Conservation (phyloP, 1,284 basidiomycete species). For the Thecaphora frezii region DNA sequence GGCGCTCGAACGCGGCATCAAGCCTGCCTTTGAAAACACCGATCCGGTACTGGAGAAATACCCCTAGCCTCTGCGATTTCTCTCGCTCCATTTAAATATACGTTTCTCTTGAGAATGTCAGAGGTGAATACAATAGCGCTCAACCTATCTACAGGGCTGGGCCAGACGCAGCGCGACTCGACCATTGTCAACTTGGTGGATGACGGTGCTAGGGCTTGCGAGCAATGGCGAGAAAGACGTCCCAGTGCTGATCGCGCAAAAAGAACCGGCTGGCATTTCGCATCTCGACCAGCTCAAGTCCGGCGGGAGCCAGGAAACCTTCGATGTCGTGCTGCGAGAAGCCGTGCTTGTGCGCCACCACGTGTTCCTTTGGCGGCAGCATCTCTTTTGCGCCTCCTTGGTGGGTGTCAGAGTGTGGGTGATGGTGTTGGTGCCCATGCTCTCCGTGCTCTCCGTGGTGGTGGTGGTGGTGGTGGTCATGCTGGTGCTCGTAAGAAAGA, state of each 20-base stretch:
- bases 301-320: slow-evolving; percentile 20
- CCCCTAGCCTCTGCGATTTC: slow-evolving; percentile 8
- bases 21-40: slow-evolving; percentile 26
- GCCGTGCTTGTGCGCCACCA: slow-evolving; percentile 31
- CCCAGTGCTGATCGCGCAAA: slow-evolving; percentile 18
- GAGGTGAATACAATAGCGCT: too few species aligned
- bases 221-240: slow-evolving; percentile 32
- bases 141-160: too few species aligned
- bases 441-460: slow-evolving; percentile 5
- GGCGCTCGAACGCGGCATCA: slow-evolving; percentile 19
- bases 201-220: slow-evolving; percentile 9
- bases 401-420: slow-evolving; percentile 4
- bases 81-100: too few species aligned
- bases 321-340: slow-evolving; percentile 26
- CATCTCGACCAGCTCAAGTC: slow-evolving; percentile 23
- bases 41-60: slow-evolving; percentile 24
- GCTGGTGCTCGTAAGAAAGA: slow-evolving; percentile 13
- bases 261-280: slow-evolving; percentile 23
- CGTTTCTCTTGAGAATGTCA: too few species aligned
- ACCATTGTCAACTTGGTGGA: too few species aligned
- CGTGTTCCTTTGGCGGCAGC: slow-evolving; percentile 19
- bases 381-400: not conserved
- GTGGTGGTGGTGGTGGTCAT: slow-evolving; percentile 3
- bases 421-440: slow-evolving; percentile 8
- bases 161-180: too few species aligned